Conservation (phyloP, 768 basidiomycete species). For the Saitozyma sp. region DNA sequence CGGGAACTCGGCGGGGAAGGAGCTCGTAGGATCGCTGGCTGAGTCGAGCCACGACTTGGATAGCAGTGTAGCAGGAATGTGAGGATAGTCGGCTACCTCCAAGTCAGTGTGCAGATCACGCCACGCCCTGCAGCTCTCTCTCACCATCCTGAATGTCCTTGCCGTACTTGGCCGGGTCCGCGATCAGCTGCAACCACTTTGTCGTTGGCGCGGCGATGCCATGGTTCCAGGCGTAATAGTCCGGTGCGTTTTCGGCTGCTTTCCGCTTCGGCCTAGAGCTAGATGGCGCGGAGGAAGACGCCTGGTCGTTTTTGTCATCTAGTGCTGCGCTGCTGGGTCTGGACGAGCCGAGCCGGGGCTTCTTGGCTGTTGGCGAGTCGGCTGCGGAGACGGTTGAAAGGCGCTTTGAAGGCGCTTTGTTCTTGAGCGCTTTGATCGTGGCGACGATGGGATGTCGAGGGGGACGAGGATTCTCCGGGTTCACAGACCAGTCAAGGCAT, state of each 20-base stretch:
- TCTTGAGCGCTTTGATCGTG: constrained; percentile 24
- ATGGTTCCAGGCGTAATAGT: constrained; percentile 50
- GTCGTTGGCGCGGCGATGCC: constrained; percentile 45
- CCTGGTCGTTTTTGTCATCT: neutral
- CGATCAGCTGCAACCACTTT: constrained; percentile 48
- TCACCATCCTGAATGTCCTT: constrained; percentile 36
- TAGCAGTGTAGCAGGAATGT: constrained; percentile 21
- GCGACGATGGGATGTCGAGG: constrained; percentile 33
- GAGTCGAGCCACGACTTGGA: constrained; percentile 40
- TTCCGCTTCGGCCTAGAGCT: constrained; percentile 40
- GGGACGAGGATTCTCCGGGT: constrained; percentile 27
- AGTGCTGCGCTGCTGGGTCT: constrained; percentile 3
- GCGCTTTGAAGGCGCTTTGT: constrained; percentile 6
- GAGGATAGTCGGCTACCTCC: constrained; percentile 20
- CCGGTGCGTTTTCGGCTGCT: constrained; percentile 39
- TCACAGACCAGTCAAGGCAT: constrained; percentile 22
- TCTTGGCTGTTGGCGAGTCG: constrained; percentile 2
- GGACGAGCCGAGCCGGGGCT: constrained; percentile 4
- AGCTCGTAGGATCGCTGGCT: neutral
- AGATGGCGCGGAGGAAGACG: constrained; percentile 1
- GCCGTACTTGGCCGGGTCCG: constrained; percentile 44
- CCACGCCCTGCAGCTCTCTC: constrained; percentile 3
- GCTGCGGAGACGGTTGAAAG: constrained; percentile 5
- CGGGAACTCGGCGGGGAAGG: constrained; percentile 4
- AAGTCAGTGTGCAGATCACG: neutral